Base-by-base conservation (phyloP, 163 green algal genomes). In the Volvox carteri region DNA sequence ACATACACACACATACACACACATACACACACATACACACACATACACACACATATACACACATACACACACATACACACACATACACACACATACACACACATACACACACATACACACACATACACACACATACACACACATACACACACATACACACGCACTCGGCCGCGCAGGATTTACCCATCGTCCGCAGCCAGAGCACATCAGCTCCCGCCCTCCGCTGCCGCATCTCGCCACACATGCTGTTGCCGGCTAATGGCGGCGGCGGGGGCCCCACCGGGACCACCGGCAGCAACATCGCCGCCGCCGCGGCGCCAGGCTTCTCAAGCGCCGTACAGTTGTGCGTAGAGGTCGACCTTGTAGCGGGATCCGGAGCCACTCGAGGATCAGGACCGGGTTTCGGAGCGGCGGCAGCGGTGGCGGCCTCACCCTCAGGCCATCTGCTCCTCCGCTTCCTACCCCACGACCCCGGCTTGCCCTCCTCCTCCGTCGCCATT, bases 391-490 rank as follows among this genome's bases (percentile, higher is more conserved):
- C 48, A 11, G 48, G 56, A 35, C 33, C 33, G 23, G 65, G 30
- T 48, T 75, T 46, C 9, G 39, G 42, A 70, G 30, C 75, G 16
- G n/a, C 7, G 39, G 30, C 30, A 30, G n/a, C 50, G 21, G 8
- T 30, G n/a, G 1, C n/a, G 1, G 2, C 35, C 37, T 21, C 52
- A 21, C 30, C 46, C 33, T 18, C 41, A 23, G 80, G 84, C 50
- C 73, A 77, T 19, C 72, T 89, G 84, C n/a, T 76, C n/a, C 33
- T 89, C n/a, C 72, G 84, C 28, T 84, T 76, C 41, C 21, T 76
- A 14, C 84, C 84, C 2, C 21, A 67, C 84, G 72, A 83, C 70
- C 39, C 84, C 14, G 1, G 16, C 50, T 50, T 88, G 68, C 84
- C 84, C 18, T 18, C 68, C 48, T 33, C 16, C 25, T 19, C 6